A percentile compares a stretch with the other conserved stretches of the same genome.
These are phyloP conservation scores for Colletotrichum theobromicola DNA, from an alignment of 2,329 filamentous ascomycete species.

Conservation along the genomic window DNA sequence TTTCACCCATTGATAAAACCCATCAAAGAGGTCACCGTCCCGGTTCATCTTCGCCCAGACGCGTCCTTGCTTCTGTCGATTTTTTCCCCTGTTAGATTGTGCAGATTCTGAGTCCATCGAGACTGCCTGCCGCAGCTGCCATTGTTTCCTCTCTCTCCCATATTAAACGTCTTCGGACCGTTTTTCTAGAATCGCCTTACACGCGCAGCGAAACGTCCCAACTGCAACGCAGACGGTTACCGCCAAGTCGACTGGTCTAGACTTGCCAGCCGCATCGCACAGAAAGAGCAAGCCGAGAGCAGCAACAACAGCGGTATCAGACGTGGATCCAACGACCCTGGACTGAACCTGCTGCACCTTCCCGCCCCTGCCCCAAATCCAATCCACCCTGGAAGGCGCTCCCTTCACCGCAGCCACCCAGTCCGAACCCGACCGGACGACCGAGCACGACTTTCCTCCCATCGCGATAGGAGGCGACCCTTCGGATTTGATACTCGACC, in stretches of 20 bases:
- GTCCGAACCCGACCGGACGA: not conserved
- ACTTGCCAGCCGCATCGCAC: not conserved
- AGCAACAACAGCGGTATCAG: not conserved
- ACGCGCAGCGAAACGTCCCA: not conserved
- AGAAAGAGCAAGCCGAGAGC: not conserved
- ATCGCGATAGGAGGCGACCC: not conserved
- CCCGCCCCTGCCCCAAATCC: not conserved
- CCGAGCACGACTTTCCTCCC: not conserved
- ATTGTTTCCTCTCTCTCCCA: not conserved
- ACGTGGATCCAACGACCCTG: not conserved
- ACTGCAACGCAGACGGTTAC: not conserved
- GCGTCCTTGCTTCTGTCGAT: not conserved
- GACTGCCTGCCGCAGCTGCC: not conserved
- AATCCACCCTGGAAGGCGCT: not conserved
- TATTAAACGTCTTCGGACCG: not conserved
- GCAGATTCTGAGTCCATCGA: not conserved
- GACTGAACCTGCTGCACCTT: not conserved
- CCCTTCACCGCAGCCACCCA: not conserved
- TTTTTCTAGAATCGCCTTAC: not conserved
- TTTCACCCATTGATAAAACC: not conserved
- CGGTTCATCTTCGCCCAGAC: conserved; percentile 1
- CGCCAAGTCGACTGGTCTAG: not conserved
- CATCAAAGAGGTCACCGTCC: not conserved
- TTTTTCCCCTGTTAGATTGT: not conserved
- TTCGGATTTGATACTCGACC: not conserved